Percentiles rank a stretch among this genome's conserved stretches.
Evolutionary conservation across 108 stramenopile species (phyloP).

Genomic region (Phaeodactylum tricornutum): DNA sequence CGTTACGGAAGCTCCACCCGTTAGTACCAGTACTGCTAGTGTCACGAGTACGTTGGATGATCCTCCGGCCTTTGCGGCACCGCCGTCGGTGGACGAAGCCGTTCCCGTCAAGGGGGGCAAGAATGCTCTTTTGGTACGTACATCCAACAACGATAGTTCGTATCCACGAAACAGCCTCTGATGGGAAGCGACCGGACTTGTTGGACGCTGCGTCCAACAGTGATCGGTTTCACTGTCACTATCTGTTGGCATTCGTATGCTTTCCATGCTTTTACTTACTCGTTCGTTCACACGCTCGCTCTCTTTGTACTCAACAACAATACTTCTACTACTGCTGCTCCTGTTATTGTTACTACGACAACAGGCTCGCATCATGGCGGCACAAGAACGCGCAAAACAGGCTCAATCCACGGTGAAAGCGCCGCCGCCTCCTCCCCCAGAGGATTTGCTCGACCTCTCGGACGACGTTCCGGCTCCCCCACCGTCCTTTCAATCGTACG

Average conservation of each 20-base stretch:
- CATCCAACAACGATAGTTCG: neutral
- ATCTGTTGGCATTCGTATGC: neutral
- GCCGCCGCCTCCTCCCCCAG: conserved; percentile 3
- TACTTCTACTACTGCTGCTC: neutral
- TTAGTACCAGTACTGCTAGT: neutral
- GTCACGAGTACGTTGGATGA: neutral
- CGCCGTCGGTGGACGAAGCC: conserved; percentile 15
- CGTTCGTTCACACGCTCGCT: neutral
- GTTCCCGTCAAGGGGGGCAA: conserved; percentile 24
- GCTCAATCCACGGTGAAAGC: conserved; percentile 12
- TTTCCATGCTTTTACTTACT: neutral
- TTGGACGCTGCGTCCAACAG: too few relatives aligned
- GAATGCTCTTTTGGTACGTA: conserved; percentile 60
- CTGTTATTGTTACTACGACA: neutral
- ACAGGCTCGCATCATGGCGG: conserved; percentile 77
- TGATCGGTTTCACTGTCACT: neutral
- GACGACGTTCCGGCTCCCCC: conserved; percentile 30
- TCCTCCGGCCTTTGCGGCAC: conserved; percentile 11
- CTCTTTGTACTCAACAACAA: neutral
- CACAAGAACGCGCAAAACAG: conserved; percentile 61
- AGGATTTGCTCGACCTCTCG: conserved; percentile 9
- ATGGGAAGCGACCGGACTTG: too few relatives aligned
- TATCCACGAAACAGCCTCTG: neutral
- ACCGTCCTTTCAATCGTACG: conserved; percentile 54
- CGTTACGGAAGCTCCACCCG: neutral